These are phyloP conservation scores for Entomortierella lignicola DNA, from an alignment of 192 early-diverging fungal species.

Conservation along the genomic window DNA sequence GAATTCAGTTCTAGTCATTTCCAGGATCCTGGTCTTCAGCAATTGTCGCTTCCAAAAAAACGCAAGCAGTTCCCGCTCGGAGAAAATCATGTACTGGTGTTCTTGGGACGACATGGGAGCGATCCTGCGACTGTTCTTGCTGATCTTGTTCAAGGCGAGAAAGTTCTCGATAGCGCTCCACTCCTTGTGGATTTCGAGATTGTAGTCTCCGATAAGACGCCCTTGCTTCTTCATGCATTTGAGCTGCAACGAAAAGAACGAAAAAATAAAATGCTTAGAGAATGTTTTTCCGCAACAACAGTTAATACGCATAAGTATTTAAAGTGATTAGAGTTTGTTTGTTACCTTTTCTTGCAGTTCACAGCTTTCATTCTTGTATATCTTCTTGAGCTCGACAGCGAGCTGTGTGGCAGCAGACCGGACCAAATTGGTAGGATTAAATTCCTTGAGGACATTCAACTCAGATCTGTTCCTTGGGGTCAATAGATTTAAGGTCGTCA, in stretches of 20 bases:
- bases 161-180: not conserved
- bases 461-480: not conserved
- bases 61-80: not conserved
- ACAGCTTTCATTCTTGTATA: not conserved
- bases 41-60: not conserved
- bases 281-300: not conserved
- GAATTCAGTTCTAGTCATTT: not conserved
- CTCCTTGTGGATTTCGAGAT: not conserved
- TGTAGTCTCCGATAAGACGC: not conserved
- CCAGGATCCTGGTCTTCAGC: not conserved
- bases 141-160: slow-evolving; percentile 1
- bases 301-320: not conserved
- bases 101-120: not conserved
- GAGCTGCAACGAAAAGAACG: not conserved
- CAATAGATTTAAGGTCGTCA: not conserved
- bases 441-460: not conserved
- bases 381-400: slow-evolving; percentile 2
- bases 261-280: not conserved
- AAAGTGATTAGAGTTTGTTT: not conserved
- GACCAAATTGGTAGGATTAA: not conserved
- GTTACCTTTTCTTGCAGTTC: slow-evolving; percentile 10
- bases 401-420: not conserved
- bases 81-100: slow-evolving; percentile 1
- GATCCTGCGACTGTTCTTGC: not conserved
- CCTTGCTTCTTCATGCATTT: not conserved